A percentile compares a stretch with the other conserved stretches of the same genome.
phyloP scores from a whole-genome alignment of 306 rosid genomes.

The Casuarina glauca region DNA sequence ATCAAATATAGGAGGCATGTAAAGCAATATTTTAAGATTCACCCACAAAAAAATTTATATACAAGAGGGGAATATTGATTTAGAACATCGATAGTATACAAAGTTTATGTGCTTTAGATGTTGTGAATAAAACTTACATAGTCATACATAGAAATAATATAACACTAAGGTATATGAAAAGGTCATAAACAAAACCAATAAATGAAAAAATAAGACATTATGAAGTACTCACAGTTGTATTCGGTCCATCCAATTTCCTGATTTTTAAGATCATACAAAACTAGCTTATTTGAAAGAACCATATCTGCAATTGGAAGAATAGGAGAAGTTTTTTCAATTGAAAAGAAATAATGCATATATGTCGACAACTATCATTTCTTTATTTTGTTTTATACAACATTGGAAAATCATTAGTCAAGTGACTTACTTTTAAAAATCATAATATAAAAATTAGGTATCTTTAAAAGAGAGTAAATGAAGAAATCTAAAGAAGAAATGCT shows the following conservation, averaged over 20 bases:
- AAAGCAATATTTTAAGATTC: neutral
- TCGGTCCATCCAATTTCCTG: constrained; percentile 73
- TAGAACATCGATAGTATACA: neutral
- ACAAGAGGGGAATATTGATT: neutral
- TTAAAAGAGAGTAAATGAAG: neutral
- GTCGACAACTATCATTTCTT: neutral
- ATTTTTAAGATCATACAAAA: constrained; percentile 68
- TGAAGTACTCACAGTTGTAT: constrained; percentile 67
- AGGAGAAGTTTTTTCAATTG: constrained; percentile 1
- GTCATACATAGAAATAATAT: no score
- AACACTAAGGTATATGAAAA: constrained; percentile 1
- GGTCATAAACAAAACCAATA: constrained; percentile 15
- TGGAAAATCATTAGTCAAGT: neutral
- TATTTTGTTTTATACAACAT: no score
- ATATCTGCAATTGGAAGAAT: constrained; percentile 59
- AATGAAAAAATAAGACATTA: constrained; percentile 18
- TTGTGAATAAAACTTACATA: no score
- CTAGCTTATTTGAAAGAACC: constrained; percentile 74
- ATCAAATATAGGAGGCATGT: neutral
- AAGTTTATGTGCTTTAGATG: no score
- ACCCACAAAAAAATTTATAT: neutral
- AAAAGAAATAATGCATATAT: neutral
- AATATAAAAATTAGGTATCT: neutral
- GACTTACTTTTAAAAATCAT: neutral
- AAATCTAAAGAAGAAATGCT: neutral